Evolutionary conservation across 179 eudicot species (phyloP), one percentile per base, ranked within the genome.

Genomic region (Camellia oleifera): DNA sequence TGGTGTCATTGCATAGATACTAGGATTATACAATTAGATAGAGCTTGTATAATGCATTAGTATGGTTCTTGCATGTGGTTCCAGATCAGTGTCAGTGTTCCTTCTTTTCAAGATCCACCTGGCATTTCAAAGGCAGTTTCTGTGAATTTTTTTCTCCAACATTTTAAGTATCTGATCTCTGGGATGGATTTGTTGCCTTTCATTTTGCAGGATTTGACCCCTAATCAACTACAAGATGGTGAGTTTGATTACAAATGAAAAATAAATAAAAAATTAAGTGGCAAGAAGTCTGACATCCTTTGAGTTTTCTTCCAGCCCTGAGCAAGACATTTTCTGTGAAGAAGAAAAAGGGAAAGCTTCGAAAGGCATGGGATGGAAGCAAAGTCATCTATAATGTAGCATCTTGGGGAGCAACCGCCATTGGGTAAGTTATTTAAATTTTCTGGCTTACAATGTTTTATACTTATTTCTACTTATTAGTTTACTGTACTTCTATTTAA

Each of bases 391-490:
- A 97, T 78, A 97, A 97, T 82, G 98, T 97, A 78, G 99, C 99
- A 48, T 94, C 98, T 18, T 97, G 99, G 98, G 93, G 98, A 68
- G 99, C 99, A 48, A 97, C 99, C 65, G 99, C 99, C 73, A 89
- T 97, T 62, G 99, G 99, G 99, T 94, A 89, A 45, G 91, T 83
- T 80, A 10, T 63, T 52, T 67, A 70, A 46, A 44, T 75, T 46
- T 56, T 15, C 73, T 48, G 13, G 5, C 42, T 56, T 66, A 20
- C 23, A 42, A 18, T 45, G 45, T 10, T 82, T 53, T 17, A 17
- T 9, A 64, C 50, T 20, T 2, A 53, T 74, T 32, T 56, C n/a
- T n/a, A 17, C 65, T 61, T 18, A 15, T 61, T 32, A 10, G 5
- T 15, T 15, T 15, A 8, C 72, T 45, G 11, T 45, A 7, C 53